A percentile compares a stretch with the other conserved stretches of the same genome.
These are phyloP conservation scores for Arthrobotrys iridis DNA, from an alignment of 2,329 filamentous ascomycete genomes.

Conservation along the genomic window DNA sequence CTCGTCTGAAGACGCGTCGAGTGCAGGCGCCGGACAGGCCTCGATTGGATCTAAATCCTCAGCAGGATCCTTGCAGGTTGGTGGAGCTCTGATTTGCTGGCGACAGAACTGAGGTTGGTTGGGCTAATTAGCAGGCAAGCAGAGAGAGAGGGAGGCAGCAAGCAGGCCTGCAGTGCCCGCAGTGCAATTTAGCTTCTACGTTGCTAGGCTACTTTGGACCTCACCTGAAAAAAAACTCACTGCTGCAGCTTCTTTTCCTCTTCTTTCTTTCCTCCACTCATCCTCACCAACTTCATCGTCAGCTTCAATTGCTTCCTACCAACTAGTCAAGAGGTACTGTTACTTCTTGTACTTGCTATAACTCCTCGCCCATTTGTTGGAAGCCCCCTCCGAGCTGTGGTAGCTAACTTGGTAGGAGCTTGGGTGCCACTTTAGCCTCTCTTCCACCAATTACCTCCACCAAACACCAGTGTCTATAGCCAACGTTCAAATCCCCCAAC, in stretches of 20 bases:
- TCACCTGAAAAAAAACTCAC: slow-evolving; percentile 26
- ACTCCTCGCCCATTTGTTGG: neutral
- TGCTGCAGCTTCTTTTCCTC: slow-evolving; percentile 7
- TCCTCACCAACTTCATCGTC: slow-evolving; percentile 7
- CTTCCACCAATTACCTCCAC: neutral
- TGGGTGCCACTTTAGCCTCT: slow-evolving; percentile 10
- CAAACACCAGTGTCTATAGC: neutral
- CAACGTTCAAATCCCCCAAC: slow-evolving; percentile 10
- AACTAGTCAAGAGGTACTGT: neutral
- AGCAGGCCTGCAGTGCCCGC: neutral
- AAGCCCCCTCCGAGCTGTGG: slow-evolving; percentile 11
- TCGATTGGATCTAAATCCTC: slow-evolving; percentile 20
- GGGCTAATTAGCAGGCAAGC: too few relatives aligned
- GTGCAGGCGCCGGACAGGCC: neutral
- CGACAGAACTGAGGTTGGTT: neutral
- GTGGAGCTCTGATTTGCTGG: slow-evolving; percentile 41
- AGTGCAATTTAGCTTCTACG: slow-evolving; percentile 14
- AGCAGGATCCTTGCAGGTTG: slow-evolving; percentile 11
- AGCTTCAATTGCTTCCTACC: slow-evolving; percentile 21
- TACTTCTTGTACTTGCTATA: neutral
- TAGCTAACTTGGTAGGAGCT: slow-evolving; percentile 22
- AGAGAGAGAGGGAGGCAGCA: too few relatives aligned
- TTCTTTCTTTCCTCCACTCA: neutral
- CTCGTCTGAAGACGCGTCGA: slow-evolving; percentile 39
- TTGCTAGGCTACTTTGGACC: slow-evolving; percentile 40